phyloP scores from a whole-genome alignment of 106 monocot species.

The Dendrobium huoshanense region DNA sequence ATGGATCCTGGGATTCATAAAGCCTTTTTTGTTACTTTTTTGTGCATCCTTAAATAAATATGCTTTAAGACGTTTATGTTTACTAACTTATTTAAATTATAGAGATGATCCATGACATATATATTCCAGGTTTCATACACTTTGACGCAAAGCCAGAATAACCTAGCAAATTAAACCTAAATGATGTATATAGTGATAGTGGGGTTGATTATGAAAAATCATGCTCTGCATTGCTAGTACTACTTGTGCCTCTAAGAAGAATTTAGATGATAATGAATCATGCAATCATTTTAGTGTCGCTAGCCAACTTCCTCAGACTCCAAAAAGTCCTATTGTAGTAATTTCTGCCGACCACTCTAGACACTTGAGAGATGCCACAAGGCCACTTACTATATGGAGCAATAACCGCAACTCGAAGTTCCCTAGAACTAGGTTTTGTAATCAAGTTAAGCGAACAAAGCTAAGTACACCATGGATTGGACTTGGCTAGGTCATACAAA shows the following conservation, averaged over 20 bases:
- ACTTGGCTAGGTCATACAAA: too few relatives aligned
- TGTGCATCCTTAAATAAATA: neutral
- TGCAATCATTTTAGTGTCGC: neutral
- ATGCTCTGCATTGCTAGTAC: neutral
- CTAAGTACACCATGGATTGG: too few relatives aligned
- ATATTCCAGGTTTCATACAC: neutral
- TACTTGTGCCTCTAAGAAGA: neutral
- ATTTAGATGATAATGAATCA: neutral
- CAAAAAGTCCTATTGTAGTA: too few relatives aligned
- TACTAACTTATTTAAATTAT: neutral
- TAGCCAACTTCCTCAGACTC: too few relatives aligned
- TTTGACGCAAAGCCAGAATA: neutral
- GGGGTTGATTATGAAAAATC: neutral
- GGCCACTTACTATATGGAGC: too few relatives aligned
- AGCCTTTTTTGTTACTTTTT: neutral
- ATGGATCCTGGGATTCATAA: constrained; percentile 20
- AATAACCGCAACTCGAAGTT: too few relatives aligned
- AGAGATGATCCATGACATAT: neutral
- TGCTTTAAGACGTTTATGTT: neutral
- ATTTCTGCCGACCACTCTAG: too few relatives aligned
- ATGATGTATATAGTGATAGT: neutral
- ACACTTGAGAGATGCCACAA: too few relatives aligned
- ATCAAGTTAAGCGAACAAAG: too few relatives aligned
- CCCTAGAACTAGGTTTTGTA: too few relatives aligned
- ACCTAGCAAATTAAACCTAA: neutral